These are phyloP conservation scores for Hebeloma cylindrosporum DNA, from an alignment of 768 basidiomycete genomes.

Conservation along the genomic window DNA sequence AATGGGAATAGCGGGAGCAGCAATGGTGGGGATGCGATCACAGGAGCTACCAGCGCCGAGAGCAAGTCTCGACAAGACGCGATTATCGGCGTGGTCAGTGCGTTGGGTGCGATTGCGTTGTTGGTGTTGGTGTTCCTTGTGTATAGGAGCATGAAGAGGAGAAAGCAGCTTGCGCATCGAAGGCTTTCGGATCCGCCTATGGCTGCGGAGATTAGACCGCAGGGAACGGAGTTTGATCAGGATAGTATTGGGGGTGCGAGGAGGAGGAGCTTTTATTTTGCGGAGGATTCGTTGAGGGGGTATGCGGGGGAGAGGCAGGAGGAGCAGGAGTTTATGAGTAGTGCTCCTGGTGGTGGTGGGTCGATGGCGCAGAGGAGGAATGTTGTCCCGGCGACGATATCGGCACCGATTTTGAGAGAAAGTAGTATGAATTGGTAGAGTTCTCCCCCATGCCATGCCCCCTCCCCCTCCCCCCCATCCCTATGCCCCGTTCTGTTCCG, in stretches of 20 bases:
- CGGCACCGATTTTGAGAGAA: slow-evolving; percentile 73
- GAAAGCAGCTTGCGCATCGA: slow-evolving; percentile 66
- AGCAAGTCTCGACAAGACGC: slow-evolving; percentile 70
- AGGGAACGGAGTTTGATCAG: slow-evolving; percentile 75
- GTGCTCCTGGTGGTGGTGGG: slow-evolving; percentile 10
- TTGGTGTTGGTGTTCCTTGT: slow-evolving; percentile 72
- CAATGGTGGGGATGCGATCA: too few species aligned
- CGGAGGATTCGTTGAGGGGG: slow-evolving; percentile 78
- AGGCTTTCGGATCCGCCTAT: slow-evolving; percentile 62
- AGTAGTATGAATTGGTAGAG: slow-evolving; percentile 83
- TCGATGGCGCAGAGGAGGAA: slow-evolving; percentile 58
- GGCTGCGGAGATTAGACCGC: slow-evolving; percentile 48
- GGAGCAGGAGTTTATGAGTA: slow-evolving; percentile 11
- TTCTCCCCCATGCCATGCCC: background rate
- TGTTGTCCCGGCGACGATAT: slow-evolving; percentile 63
- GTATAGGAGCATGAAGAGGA: slow-evolving; percentile 65
- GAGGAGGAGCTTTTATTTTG: slow-evolving; percentile 81
- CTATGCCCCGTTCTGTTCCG: too few species aligned
- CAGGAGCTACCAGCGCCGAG: slow-evolving; percentile 28
- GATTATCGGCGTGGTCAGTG: slow-evolving; percentile 88
- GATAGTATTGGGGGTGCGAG: slow-evolving; percentile 73
- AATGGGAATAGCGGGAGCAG: background rate
- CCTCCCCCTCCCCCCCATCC: too few species aligned
- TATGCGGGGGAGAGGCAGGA: slow-evolving; percentile 39
- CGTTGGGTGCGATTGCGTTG: slow-evolving; percentile 76